Percentiles rank a stretch among this genome's conserved stretches.
Evolutionary conservation across 2,329 filamentous ascomycete genomes (phyloP).

Genomic region (Phialophora verrucosa): DNA sequence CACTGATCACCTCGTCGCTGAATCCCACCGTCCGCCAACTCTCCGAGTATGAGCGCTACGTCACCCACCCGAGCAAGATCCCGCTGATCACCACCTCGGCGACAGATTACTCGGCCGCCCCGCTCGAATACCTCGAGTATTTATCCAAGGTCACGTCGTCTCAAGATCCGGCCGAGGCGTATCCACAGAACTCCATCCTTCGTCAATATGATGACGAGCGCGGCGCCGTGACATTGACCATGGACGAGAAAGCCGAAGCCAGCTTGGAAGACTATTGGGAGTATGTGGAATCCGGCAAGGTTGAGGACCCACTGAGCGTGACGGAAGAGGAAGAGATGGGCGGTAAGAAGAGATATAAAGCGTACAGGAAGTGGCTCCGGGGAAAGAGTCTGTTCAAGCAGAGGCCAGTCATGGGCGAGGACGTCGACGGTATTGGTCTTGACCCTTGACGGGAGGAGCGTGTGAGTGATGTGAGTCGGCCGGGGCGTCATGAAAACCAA

Average conservation of each 20-base stretch:
- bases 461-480: not conserved
- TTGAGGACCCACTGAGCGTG: constrained; percentile 84
- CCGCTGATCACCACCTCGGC: constrained; percentile 65
- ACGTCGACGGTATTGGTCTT: constrained; percentile 41
- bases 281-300: constrained; percentile 67
- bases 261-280: constrained; percentile 76
- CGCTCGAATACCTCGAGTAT: constrained; percentile 77
- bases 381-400: constrained; percentile 98
- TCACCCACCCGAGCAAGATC: constrained; percentile 85
- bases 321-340: constrained; percentile 85
- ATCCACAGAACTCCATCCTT: constrained; percentile 22
- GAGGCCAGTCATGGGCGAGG: constrained; percentile 52
- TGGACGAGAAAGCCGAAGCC: constrained; percentile 63
- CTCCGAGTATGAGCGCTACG: constrained; percentile 90
- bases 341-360: constrained; percentile 93
- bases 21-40: constrained; percentile 78
- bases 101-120: constrained; percentile 43
- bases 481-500: too few relatives aligned
- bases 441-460: constrained; percentile 12
- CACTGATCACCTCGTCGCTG: constrained; percentile 83
- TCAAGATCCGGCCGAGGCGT: constrained; percentile 27
- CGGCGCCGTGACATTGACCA: constrained; percentile 44
- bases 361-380: constrained; percentile 90
- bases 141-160: constrained; percentile 54
- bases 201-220: constrained; percentile 64